Percentiles rank a stretch among this genome's conserved stretches.
Conservation (phyloP, 768 basidiomycete genomes). For the Candolleomyces efflorescens region DNA sequence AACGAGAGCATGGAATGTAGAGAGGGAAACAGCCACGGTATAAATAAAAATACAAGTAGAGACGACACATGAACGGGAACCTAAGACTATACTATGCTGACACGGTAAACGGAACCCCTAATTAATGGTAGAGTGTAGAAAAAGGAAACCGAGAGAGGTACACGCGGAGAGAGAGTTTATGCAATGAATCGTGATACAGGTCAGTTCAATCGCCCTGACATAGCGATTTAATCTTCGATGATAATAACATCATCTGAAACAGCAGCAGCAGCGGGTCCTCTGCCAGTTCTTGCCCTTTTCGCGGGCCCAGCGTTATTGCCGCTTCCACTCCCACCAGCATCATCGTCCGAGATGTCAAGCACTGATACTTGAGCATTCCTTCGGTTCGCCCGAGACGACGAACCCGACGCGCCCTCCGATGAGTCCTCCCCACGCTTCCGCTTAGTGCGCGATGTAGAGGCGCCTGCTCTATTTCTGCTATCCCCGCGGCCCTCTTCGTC, state of each 20-base stretch:
- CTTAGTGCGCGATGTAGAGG: constrained; percentile 3
- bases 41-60: too few species aligned
- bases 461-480: not conserved
- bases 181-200: too few species aligned
- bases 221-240: constrained; percentile 16
- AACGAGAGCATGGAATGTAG: too few species aligned
- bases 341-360: constrained; percentile 21
- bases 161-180: too few species aligned
- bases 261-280: constrained; percentile 9
- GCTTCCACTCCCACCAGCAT: constrained; percentile 18
- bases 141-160: too few species aligned
- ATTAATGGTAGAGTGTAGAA: too few species aligned
- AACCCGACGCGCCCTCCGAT: not conserved
- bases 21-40: too few species aligned
- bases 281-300: constrained; percentile 14
- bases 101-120: too few species aligned
- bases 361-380: constrained; percentile 12
- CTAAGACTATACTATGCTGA: too few species aligned
- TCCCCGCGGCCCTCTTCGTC: constrained; percentile 18
- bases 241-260: constrained; percentile 41
- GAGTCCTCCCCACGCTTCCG: constrained; percentile 15
- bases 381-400: not conserved
- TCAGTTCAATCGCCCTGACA: too few species aligned
- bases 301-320: constrained; percentile 11
- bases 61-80: too few species aligned